These are phyloP conservation scores for Effrenium voratum DNA, from an alignment of 73 alveolate species.

Conservation along the genomic window DNA sequence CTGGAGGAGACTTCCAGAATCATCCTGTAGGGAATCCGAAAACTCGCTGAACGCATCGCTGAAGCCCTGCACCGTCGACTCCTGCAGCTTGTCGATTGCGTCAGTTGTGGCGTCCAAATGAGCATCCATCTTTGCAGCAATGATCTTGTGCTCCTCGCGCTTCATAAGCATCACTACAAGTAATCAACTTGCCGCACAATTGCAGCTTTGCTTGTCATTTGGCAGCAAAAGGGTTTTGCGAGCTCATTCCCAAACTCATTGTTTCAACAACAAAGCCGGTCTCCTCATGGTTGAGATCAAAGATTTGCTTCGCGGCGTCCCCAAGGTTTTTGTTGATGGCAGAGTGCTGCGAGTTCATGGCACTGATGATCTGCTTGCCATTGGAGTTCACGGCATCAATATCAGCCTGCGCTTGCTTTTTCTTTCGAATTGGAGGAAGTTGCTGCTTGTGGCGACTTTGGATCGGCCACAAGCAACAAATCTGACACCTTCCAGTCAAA, in stretches of 20 bases:
- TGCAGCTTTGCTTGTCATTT: too few species aligned
- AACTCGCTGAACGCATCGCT: conserved; percentile 14
- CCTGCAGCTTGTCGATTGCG: conserved; percentile 4
- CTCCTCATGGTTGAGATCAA: conserved; percentile 24
- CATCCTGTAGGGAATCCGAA: not conserved
- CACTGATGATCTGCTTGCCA: conserved; percentile 9
- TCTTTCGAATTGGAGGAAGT: too few species aligned
- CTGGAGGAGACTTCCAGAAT: not conserved
- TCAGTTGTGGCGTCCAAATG: conserved; percentile 25
- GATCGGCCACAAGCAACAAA: too few species aligned
- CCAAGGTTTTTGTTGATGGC: conserved; percentile 12
- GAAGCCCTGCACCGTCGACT: conserved; percentile 26
- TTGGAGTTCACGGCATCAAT: too few species aligned
- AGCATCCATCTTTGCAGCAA: conserved; percentile 1
- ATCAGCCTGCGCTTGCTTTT: too few species aligned
- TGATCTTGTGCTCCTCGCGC: conserved; percentile 26
- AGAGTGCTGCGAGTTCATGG: conserved; percentile 19
- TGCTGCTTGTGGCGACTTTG: too few species aligned
- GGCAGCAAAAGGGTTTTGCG: too few species aligned
- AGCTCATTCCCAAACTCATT: too few species aligned
- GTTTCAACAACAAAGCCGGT: too few species aligned
- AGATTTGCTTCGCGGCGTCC: conserved; percentile 19
- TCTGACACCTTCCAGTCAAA: too few species aligned
- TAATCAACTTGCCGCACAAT: too few species aligned
- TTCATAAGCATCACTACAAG: too few species aligned